These are phyloP conservation scores for Botrytis deweyae DNA, from an alignment of 2,329 filamentous ascomycete species.

Conservation along the genomic window DNA sequence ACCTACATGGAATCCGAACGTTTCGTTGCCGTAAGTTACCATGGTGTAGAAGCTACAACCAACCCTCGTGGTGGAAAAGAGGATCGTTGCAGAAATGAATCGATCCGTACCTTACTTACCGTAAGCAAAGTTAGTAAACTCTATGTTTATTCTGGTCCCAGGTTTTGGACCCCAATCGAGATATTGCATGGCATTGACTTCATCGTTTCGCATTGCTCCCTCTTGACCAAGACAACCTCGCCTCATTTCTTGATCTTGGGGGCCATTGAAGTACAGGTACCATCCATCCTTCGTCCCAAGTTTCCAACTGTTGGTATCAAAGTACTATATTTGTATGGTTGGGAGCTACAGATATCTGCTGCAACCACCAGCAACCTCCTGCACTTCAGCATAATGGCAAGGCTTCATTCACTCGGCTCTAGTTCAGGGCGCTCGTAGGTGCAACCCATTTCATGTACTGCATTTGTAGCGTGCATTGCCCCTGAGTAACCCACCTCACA, in stretches of 20 bases:
- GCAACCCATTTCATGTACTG: slow-evolving; percentile 16
- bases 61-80: slow-evolving; percentile 13
- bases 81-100: slow-evolving; percentile 14
- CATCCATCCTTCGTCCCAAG: slow-evolving; percentile 15
- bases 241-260: slow-evolving; percentile 12
- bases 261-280: not conserved
- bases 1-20: slow-evolving; percentile 5
- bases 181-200: slow-evolving; percentile 10
- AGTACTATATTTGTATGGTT: not conserved
- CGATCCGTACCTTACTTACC: slow-evolving; percentile 5
- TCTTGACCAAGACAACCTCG: not conserved
- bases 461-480: slow-evolving; percentile 17
- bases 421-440: slow-evolving; percentile 2
- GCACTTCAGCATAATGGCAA: slow-evolving; percentile 15
- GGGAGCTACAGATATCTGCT: slow-evolving; percentile 8
- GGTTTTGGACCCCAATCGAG: slow-evolving; percentile 8
- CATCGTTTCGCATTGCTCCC: not conserved
- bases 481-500: slow-evolving; percentile 9
- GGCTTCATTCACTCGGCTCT: slow-evolving; percentile 14
- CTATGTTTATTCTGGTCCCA: not conserved
- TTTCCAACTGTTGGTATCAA: slow-evolving; percentile 19
- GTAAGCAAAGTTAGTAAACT: not conserved
- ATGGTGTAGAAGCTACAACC: slow-evolving; percentile 10
- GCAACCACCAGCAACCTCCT: slow-evolving; percentile 13
- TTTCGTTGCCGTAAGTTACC: slow-evolving; percentile 5